Conservation (phyloP, 1,284 basidiomycete genomes). For the Tilletia setariae region DNA sequence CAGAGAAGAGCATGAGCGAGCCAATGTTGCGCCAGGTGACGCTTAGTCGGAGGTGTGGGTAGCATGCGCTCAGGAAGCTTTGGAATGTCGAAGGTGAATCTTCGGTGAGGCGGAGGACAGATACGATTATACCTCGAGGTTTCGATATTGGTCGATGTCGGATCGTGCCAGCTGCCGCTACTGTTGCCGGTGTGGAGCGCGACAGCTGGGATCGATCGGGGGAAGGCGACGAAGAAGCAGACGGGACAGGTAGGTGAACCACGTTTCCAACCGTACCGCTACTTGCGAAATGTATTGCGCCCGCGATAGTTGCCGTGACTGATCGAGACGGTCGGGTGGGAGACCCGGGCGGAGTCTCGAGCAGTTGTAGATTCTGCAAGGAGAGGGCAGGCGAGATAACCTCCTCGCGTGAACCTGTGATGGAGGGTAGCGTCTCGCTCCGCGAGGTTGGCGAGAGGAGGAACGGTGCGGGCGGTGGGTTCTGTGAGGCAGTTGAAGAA, state of each 20-base stretch:
- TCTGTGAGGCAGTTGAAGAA: too few species aligned
- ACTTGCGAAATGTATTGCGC: too few species aligned
- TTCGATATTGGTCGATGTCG: constrained; percentile 14
- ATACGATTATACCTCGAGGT: constrained; percentile 10
- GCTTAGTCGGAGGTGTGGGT: constrained; percentile 35
- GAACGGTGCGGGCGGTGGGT: background rate
- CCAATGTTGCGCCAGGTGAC: constrained; percentile 38
- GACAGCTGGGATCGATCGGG: background rate
- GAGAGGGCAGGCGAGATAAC: constrained; percentile 6
- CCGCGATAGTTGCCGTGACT: too few species aligned
- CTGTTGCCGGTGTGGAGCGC: background rate
- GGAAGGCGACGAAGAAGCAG: background rate
- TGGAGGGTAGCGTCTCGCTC: background rate
- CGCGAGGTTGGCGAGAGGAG: constrained; percentile 8
- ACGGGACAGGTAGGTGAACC: background rate
- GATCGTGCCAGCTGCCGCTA: background rate
- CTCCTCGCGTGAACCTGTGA: background rate
- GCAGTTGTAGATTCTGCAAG: constrained; percentile 20
- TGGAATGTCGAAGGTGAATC: constrained; percentile 37
- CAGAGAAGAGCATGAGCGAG: constrained; percentile 31
- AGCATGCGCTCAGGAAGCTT: constrained; percentile 34
- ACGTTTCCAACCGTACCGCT: too few species aligned
- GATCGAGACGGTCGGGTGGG: background rate
- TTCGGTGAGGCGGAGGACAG: constrained; percentile 33
- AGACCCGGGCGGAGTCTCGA: constrained; percentile 29